Conservation (phyloP, 1,139 yeast species). For the Geotrichum australiense region DNA sequence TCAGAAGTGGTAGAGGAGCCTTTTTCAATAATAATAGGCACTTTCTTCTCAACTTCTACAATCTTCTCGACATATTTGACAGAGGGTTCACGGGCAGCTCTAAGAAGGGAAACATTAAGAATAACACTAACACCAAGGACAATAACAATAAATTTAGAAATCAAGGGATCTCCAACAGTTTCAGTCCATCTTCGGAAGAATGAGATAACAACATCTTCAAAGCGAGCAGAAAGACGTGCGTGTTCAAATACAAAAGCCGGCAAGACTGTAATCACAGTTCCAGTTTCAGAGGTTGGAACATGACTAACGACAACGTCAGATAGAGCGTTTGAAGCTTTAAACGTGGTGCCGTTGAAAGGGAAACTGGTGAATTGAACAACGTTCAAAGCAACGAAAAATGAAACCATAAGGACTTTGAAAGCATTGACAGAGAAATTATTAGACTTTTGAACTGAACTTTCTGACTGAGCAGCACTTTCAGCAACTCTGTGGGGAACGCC, state of each 20-base stretch:
- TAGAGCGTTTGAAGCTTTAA: slow-evolving; percentile 18
- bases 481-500: slow-evolving; percentile 75
- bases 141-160: slow-evolving; percentile 70
- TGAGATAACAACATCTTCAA: slow-evolving; percentile 56
- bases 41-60: slow-evolving; percentile 30
- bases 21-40: slow-evolving; percentile 30
- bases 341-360: slow-evolving; percentile 39
- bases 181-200: slow-evolving; percentile 52
- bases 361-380: slow-evolving; percentile 40
- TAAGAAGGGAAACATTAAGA: slow-evolving; percentile 72
- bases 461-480: slow-evolving; percentile 50
- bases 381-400: slow-evolving; percentile 65
- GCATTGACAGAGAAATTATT: slow-evolving; percentile 41
- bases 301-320: slow-evolving; percentile 17
- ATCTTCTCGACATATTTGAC: slow-evolving; percentile 34
- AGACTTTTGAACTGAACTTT: slow-evolving; percentile 21
- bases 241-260: slow-evolving; percentile 68
- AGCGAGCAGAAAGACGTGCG: slow-evolving; percentile 51
- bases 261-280: slow-evolving; percentile 58
- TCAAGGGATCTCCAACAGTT: slow-evolving; percentile 76
- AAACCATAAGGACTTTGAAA: slow-evolving; percentile 59
- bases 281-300: slow-evolving; percentile 30
- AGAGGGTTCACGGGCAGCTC: slow-evolving; percentile 31
- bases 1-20: slow-evolving; percentile 21
- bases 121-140: slow-evolving; percentile 70